phyloP scores from a whole-genome alignment of 768 basidiomycete species.

The Suillus decipiens region DNA sequence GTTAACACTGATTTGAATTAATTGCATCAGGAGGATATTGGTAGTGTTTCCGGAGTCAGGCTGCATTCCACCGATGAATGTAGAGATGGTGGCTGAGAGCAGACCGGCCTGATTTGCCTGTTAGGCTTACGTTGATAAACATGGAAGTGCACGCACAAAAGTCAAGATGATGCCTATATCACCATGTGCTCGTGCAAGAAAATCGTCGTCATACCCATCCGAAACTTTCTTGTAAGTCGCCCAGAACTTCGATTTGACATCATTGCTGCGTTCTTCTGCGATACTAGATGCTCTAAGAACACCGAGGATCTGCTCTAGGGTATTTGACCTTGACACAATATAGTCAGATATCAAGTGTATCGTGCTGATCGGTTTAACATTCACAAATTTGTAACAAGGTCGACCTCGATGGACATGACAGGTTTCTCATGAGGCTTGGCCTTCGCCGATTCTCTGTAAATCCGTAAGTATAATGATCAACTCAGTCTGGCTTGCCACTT shows the following conservation, averaged over 20 bases:
- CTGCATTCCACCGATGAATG: background rate
- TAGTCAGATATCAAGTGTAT: no score
- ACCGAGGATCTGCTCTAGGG: background rate
- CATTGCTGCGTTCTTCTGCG: background rate
- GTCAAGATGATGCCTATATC: background rate
- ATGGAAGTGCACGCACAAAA: background rate
- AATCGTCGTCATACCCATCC: background rate
- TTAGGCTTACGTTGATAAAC: background rate
- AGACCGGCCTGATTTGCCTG: background rate
- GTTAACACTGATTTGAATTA: background rate
- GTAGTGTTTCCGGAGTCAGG: background rate
- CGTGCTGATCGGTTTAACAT: no score
- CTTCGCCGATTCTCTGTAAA: no score
- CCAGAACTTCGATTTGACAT: background rate
- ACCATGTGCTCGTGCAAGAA: background rate
- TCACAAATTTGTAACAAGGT: no score
- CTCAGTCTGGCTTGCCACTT: no score
- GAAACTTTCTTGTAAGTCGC: background rate
- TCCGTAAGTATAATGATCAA: no score
- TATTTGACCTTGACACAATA: background rate
- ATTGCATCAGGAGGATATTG: background rate
- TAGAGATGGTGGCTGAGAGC: background rate
- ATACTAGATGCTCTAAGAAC: background rate
- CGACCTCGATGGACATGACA: no score
- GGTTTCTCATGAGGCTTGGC: no score